phyloP scores from a whole-genome alignment of 2,329 filamentous ascomycete genomes.

The Trichoderma asperellum region DNA sequence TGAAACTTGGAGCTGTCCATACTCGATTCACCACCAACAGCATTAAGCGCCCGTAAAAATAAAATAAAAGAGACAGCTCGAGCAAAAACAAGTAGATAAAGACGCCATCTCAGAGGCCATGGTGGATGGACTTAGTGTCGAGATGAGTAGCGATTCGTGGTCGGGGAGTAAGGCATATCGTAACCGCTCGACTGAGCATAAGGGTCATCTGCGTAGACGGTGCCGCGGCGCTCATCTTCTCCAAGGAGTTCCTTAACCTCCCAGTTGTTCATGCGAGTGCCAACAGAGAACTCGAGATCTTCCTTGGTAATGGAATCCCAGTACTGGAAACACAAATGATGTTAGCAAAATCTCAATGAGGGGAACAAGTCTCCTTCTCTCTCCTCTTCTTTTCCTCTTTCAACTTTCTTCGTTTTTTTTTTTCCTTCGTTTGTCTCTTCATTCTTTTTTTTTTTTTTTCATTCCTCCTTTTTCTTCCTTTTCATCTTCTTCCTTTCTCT shows the following conservation, averaged over 20 bases:
- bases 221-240: constrained; percentile 76
- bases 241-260: constrained; percentile 90
- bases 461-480: no score
- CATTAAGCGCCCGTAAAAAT: neutral
- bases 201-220: constrained; percentile 71
- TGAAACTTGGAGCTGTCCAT: neutral
- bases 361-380: neutral
- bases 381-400: neutral
- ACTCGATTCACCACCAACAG: neutral
- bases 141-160: constrained; percentile 49
- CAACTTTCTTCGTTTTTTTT: constrained; percentile 31
- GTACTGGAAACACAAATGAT: constrained; percentile 64
- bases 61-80: neutral
- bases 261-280: constrained; percentile 95
- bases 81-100: constrained; percentile 16
- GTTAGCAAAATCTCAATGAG: constrained; percentile 24
- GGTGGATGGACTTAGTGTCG: constrained; percentile 47
- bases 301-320: constrained; percentile 99
- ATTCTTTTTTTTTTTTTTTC: constrained; percentile 32
- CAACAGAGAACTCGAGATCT: constrained; percentile 97
- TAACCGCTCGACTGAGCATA: constrained; percentile 61
- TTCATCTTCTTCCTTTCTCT: constrained; percentile 31
- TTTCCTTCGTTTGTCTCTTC: constrained; percentile 23
- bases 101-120: constrained; percentile 27
- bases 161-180: constrained; percentile 56